Evolutionary conservation across 2,329 filamentous ascomycete genomes (phyloP).

Genomic region (Emmonsiellopsis sp.): DNA sequence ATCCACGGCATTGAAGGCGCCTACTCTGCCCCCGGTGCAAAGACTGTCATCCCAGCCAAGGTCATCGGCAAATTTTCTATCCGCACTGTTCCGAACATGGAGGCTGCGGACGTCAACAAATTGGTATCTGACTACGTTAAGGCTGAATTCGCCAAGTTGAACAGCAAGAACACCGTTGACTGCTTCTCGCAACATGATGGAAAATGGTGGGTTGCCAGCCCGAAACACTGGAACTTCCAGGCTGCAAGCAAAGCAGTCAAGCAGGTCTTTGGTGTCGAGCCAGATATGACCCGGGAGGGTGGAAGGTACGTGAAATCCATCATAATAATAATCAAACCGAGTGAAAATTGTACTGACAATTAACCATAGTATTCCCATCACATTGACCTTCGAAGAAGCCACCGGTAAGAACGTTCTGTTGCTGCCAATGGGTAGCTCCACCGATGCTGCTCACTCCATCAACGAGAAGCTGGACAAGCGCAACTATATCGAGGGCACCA

Average conservation of each 20-base stretch:
- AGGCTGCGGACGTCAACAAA: slow-evolving; percentile 78
- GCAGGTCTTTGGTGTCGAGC: slow-evolving; percentile 85
- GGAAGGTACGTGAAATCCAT: slow-evolving; percentile 54
- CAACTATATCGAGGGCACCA: slow-evolving; percentile 98
- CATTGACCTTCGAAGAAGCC: slow-evolving; percentile 92
- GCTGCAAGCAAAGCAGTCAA: slow-evolving; percentile 94
- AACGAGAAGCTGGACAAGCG: slow-evolving; percentile 96
- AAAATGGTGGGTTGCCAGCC: slow-evolving; percentile 98
- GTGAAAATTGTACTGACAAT: slow-evolving; percentile 15
- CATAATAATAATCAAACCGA: slow-evolving; percentile 1
- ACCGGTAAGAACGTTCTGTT: slow-evolving; percentile 96
- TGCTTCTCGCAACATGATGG: slow-evolving; percentile 78
- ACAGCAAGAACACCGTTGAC: slow-evolving; percentile 84
- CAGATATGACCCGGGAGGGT: slow-evolving; percentile 92
- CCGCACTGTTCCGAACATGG: slow-evolving; percentile 95
- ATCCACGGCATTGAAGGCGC: slow-evolving; percentile 93
- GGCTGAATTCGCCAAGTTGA: slow-evolving; percentile 74
- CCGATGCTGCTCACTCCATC: slow-evolving; percentile 92
- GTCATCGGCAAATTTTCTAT: slow-evolving; percentile 98
- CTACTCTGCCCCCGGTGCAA: slow-evolving; percentile 85
- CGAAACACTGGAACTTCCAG: slow-evolving; percentile 98
- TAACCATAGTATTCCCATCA: slow-evolving; percentile 76
- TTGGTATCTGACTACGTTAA: slow-evolving; percentile 77
- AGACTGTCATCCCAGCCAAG: slow-evolving; percentile 98
- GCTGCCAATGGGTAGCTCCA: slow-evolving; percentile 93